Evolutionary conservation across 2,329 filamentous ascomycete genomes (phyloP).

Genomic region (Nakataea oryzae): DNA sequence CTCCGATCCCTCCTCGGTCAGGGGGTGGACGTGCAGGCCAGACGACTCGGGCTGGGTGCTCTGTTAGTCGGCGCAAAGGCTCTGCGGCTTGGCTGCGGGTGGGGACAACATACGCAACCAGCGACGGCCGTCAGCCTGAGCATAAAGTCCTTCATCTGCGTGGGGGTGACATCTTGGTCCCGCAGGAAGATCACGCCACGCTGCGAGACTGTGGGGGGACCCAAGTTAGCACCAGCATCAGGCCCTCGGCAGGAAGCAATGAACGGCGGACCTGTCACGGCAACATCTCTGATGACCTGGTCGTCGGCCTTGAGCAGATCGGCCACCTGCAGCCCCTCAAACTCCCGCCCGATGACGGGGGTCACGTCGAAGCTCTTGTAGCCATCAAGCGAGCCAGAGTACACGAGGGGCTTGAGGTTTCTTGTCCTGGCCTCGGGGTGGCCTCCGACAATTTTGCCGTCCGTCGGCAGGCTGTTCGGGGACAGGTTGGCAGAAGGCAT

Average conservation of each 20-base stretch:
- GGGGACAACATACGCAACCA: slow-evolving; percentile 22
- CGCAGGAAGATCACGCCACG: slow-evolving; percentile 40
- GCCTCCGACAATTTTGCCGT: slow-evolving; percentile 14
- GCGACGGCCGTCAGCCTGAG: slow-evolving; percentile 30
- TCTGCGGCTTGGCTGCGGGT: slow-evolving; percentile 8
- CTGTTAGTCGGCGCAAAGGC: slow-evolving; percentile 9
- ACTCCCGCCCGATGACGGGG: slow-evolving; percentile 40
- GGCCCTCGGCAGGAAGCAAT: too few species aligned
- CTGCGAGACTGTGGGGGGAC: slow-evolving; percentile 34
- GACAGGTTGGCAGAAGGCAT: slow-evolving; percentile 23
- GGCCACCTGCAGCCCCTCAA: slow-evolving; percentile 22
- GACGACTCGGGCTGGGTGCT: slow-evolving; percentile 30
- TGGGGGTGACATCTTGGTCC: slow-evolving; percentile 30
- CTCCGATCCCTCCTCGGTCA: slow-evolving; percentile 8
- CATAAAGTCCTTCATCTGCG: slow-evolving; percentile 33
- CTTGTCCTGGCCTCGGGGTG: slow-evolving; percentile 12
- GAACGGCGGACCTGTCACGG: slow-evolving; percentile 43
- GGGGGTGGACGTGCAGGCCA: slow-evolving; percentile 41
- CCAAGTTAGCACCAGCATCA: too few species aligned
- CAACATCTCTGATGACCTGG: slow-evolving; percentile 40
- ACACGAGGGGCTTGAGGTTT: slow-evolving; percentile 12
- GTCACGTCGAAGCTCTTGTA: slow-evolving; percentile 28
- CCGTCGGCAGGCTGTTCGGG: not conserved
- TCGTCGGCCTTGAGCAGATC: slow-evolving; percentile 27
- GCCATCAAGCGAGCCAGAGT: slow-evolving; percentile 15